phyloP scores from a whole-genome alignment of 140 eudicot species.

The Bidens hawaiensis region DNA sequence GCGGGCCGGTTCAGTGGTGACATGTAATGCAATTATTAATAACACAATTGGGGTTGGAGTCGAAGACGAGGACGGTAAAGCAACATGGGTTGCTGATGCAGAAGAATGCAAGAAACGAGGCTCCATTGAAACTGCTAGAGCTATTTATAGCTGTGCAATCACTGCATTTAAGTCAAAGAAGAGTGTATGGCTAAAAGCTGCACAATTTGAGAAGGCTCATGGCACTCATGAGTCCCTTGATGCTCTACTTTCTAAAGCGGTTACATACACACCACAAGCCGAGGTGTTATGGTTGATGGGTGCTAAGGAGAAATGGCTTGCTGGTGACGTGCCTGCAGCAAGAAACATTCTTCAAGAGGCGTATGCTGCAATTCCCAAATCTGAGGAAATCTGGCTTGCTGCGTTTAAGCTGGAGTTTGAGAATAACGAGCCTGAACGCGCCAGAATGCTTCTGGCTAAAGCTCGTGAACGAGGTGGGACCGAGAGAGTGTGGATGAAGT shows the following conservation, averaged over 20 bases:
- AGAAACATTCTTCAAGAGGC: slow-evolving; percentile 85
- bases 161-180: slow-evolving; percentile 71
- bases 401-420: slow-evolving; percentile 96
- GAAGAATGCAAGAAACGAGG: slow-evolving; percentile 95
- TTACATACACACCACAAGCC: no score
- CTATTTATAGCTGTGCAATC: slow-evolving; percentile 74
- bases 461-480: slow-evolving; percentile 86
- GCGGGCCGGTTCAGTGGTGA: slow-evolving; percentile 66
- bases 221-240: slow-evolving; percentile 91
- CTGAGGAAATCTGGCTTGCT: slow-evolving; percentile 97
- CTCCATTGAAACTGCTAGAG: slow-evolving; percentile 88
- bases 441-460: slow-evolving; percentile 83
- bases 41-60: slow-evolving; percentile 82
- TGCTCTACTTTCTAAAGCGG: slow-evolving; percentile 73
- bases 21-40: slow-evolving; percentile 79
- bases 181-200: slow-evolving; percentile 91
- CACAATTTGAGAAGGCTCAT: slow-evolving; percentile 90
- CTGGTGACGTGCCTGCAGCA: slow-evolving; percentile 94
- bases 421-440: slow-evolving; percentile 85
- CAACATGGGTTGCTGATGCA: slow-evolving; percentile 97
- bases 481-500: slow-evolving; percentile 96
- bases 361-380: slow-evolving; percentile 74
- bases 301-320: slow-evolving; percentile 98
- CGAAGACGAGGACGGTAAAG: slow-evolving; percentile 88
- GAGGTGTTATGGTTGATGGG: slow-evolving; percentile 95